Evolutionary conservation across 805 yeast genomes (phyloP).

Genomic region (Candida incommunis): DNA sequence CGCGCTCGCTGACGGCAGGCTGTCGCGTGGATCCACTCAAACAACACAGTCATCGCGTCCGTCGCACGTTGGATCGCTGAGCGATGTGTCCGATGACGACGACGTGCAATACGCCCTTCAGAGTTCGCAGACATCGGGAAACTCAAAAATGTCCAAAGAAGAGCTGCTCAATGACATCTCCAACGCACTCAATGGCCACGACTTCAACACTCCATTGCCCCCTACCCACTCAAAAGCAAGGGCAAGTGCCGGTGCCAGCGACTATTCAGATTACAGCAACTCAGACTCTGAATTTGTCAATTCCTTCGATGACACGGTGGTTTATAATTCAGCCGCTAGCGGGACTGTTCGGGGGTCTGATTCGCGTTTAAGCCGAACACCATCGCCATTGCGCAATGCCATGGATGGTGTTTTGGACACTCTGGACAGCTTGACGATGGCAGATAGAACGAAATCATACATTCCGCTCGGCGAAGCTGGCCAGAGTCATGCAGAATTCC

Average conservation of each 20-base stretch:
- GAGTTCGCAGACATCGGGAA: background rate
- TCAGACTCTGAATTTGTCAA: constrained; percentile 7
- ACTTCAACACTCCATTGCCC: constrained; percentile 6
- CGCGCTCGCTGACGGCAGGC: background rate
- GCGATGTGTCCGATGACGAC: constrained; percentile 8
- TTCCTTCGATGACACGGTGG: constrained; percentile 5
- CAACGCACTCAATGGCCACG: constrained; percentile 12
- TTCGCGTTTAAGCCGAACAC: constrained; percentile 11
- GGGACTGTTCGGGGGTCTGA: background rate
- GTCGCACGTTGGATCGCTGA: constrained; percentile 2
- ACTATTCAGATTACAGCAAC: constrained; percentile 7
- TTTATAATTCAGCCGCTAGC: background rate
- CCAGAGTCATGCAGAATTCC: background rate
- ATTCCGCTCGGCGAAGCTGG: background rate
- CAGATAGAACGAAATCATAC: background rate
- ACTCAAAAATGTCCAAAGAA: constrained; percentile 11
- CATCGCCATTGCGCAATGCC: constrained; percentile 20
- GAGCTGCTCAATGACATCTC: constrained; percentile 16
- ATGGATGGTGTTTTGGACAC: constrained; percentile 20
- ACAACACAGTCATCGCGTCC: background rate
- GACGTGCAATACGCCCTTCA: background rate
- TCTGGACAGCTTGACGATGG: constrained; percentile 13
- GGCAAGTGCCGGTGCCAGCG: background rate
- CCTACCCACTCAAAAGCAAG: background rate
- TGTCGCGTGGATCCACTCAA: constrained; percentile 1